Base-by-base conservation (phyloP, 148 eudicot genomes). In the Polygonum maritimum region DNA sequence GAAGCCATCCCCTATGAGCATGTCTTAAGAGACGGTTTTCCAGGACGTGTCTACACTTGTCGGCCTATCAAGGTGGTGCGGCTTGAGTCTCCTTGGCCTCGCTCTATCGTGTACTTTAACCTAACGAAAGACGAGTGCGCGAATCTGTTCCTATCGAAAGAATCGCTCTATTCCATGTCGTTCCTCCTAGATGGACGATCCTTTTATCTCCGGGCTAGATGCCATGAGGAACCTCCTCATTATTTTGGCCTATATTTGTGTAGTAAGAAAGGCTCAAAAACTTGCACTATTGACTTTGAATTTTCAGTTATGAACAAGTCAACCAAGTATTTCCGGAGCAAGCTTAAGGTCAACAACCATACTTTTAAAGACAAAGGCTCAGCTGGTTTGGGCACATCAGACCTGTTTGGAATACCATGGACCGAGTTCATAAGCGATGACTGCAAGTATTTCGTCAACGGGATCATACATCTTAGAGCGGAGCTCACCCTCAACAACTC, bases 101-200 rank as follows among this genome's bases (percentile, higher is more conserved):
- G 89, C 74, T 90, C 92, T 60, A 89, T 92, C 73, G 94, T 92
- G 36, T 92, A 88, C 89, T 73, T 92, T n/a, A 92, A 92, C 80
- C 76, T 92, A 54, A 92, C 86, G 58, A 85, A 86, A 14, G 90
- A 86, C 41, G 94, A 92, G 80, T 90, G 97, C 33, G 86, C 80
- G 5, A 86, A 86, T 71, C 79, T 92, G 47, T 90, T 85, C 82
- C 92, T 90, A 58, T 84, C 91, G 0, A 92, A 92, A 4, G 74
- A 89, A 39, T 44, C 1, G 7, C 89, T 92, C 1, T 88, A 88
- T 78, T 90, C 97, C 35, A 92, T 90, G 69, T 91, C 94, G 33
- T 92, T 92, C 75, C 92, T 87, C 80, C 83, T 92, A 55, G 94
- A 94, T 3, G 97, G 97, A 39, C 94, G 86, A 81, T 92, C 94